Evolutionary conservation across 2,329 filamentous ascomycete genomes (phyloP), one percentile per base, ranked within the genome.

Genomic region (Fusarium sp.): DNA sequence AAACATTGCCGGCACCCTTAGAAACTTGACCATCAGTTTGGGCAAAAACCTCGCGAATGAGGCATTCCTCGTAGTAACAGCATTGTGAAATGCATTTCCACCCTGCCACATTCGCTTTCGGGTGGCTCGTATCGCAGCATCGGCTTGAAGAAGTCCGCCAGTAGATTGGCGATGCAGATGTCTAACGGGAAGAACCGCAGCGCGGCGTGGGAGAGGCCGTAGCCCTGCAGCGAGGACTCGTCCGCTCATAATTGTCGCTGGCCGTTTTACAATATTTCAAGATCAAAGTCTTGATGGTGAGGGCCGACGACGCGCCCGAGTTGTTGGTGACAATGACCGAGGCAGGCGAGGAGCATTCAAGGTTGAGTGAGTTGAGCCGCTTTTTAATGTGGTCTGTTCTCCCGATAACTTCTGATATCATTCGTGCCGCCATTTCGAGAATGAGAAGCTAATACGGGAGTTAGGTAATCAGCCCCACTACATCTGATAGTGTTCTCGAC

Each of bases 21-120:
- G 88, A 76, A 99, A 92, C 85, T 98, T 99, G 79, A 96, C 84
- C n/a, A 96, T 91, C 57, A 99, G 87, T 81, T 94, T 96, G 4
- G 97, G 97, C 37, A 99, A 85, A 68, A 92, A 86, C 54, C 90
- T 86, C 47, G 83, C 88, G 77, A 92, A 92, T 11, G 90, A 92
- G 30, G 87, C 90, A 80, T 91, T 92, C 64, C 90, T 87, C 15
- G 88, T 86, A 53, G 86, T 85, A 52, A 92, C 90, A 42, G 89
- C 88, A 85, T 97, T 97, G 83, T 97, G 95, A 76, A 97, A 94
- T 28, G 92, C 89, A 79, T 94, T 96, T 57, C 93, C 93, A 18
- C 91, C 86, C n/a, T 94, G 92, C 92, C 93, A 96, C 81, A 91
- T 87, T 70, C 92, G 89, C 62, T 88, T 86, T 81, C 89, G 85